Base-by-base conservation (phyloP, 2,329 filamentous ascomycete genomes). In the Bisporella sp. region DNA sequence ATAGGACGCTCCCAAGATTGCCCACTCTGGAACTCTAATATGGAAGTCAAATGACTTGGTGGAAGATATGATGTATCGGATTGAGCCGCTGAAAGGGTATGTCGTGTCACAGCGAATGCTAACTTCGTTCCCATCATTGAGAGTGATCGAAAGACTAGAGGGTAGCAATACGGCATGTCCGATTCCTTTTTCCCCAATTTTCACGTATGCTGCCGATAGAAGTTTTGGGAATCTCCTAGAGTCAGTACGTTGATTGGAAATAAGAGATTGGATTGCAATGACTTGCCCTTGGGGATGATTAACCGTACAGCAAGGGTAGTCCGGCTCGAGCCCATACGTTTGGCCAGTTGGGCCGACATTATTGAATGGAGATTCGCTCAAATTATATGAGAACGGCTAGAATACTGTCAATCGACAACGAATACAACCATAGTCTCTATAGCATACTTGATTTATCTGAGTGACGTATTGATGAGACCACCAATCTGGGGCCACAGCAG, bases 381-480 rank as follows among this genome's bases (percentile, higher is more conserved):
- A 60, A 6, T 67, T 64, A 31, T 67, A 60, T 5, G 71, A 67
- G 53, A 68, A 72, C 3, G 76, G 75, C 57, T 21, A 21, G 21
- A 21, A 21, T 21, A 21, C 21, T 21, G 21, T 21, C 21, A 21
- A 21, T 21, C 21, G 21, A 21, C 21, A 21, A 21, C 21, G 21
- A 21, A 21, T 21, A 21, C 21, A 21, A 21, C 21, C 21, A 21
- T 21, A 21, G 21, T 21, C n/a, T 21, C 21, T 21, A 21, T 21
- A 21, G 21, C 21, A 21, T 21, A 21, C 21, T 21, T 79, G 75
- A 54, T 81, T 81, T 0, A 72, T 70, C 56, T 78, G 69, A 4
- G 69, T 65, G 49, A 81, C 69, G 54, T 81, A 81, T 59, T 80
- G 75, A 57, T 75, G 76, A 30, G 70, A 69, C 77, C 77, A 81